A percentile compares a stretch with the other conserved stretches of the same genome.
phyloP scores from a whole-genome alignment of 495 filamentous ascomycete species.

The Corynascus novoguineensis region DNA sequence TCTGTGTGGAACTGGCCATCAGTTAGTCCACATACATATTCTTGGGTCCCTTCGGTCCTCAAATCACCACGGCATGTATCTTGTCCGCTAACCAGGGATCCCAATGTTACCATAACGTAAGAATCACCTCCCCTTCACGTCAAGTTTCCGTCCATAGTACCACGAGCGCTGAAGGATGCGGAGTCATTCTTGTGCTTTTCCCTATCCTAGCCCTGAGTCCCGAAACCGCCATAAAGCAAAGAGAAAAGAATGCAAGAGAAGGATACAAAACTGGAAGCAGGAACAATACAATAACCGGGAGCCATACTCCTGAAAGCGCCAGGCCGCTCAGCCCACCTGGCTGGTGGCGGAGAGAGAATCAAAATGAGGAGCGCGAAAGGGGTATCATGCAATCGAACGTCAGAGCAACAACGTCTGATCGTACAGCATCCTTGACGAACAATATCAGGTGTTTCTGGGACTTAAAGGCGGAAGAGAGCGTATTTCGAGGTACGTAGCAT shows the following conservation, averaged over 20 bases:
- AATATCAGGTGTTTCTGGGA: not conserved
- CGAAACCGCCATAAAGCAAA: no score
- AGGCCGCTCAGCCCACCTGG: no score
- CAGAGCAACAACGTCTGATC: constrained; percentile 25
- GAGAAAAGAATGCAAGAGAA: no score
- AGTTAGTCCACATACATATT: no score
- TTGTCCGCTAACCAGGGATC: not conserved
- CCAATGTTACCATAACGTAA: constrained; percentile 1
- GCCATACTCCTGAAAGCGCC: no score
- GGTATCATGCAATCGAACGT: constrained; percentile 16
- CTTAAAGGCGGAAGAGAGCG: not conserved
- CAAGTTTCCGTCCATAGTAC: not conserved
- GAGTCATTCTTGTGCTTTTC: not conserved
- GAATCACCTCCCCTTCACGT: not conserved
- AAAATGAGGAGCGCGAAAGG: not conserved
- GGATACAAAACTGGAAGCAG: no score
- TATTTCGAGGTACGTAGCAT: not conserved
- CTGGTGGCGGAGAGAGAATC: not conserved
- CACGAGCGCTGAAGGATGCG: not conserved
- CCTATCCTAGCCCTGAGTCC: no score
- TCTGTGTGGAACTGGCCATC: not conserved
- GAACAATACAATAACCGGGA: no score
- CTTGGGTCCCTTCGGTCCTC: not conserved
- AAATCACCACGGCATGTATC: not conserved
- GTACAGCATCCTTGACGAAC: constrained; percentile 21